These are phyloP conservation scores for Lantana camara DNA, from an alignment of 257 asterid genomes.

Conservation along the genomic window DNA sequence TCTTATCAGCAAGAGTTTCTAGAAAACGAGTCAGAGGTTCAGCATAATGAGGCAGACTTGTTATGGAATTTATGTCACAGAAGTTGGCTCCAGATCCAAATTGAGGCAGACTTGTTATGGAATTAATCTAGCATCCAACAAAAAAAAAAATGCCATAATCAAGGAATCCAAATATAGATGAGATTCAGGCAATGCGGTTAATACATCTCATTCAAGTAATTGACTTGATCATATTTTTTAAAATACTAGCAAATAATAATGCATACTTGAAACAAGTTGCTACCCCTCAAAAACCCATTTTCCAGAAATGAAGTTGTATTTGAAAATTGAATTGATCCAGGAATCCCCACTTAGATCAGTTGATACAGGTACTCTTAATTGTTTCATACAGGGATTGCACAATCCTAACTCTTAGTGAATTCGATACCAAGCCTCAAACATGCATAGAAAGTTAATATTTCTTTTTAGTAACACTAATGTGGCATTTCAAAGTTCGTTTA, in stretches of 20 bases:
- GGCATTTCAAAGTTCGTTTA: neutral
- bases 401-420: neutral
- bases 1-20: constrained; percentile 34
- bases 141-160: neutral
- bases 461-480: neutral
- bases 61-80: constrained; percentile 52
- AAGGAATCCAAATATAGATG: too few species aligned
- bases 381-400: neutral
- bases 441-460: neutral
- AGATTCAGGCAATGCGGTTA: too few species aligned
- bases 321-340: neutral
- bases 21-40: constrained; percentile 55
- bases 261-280: neutral
- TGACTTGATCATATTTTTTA: neutral
- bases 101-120: too few species aligned
- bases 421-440: neutral
- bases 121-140: too few species aligned
- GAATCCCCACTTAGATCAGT: neutral
- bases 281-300: neutral
- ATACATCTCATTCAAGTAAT: too few species aligned
- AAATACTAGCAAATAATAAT: neutral
- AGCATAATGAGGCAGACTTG: constrained; percentile 42
- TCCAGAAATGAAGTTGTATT: neutral
- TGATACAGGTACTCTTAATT: neutral
- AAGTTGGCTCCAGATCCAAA: constrained; percentile 58